Percentiles rank a stretch among this genome's conserved stretches.
Evolutionary conservation across 2,329 filamentous ascomycete species (phyloP).

Genomic region (Myriosclerotinia duriaeana): DNA sequence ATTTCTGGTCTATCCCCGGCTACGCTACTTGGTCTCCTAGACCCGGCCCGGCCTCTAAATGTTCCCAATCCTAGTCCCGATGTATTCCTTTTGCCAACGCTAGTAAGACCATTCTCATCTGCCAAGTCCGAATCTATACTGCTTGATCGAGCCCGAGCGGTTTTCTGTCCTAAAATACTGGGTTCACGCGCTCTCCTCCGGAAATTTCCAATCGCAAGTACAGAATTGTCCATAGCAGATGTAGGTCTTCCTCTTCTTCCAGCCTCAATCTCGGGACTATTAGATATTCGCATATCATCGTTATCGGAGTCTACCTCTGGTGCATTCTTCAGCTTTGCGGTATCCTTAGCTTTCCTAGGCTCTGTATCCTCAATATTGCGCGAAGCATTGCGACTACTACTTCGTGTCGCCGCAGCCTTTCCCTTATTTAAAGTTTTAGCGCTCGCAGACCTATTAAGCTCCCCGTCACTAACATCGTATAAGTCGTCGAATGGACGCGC

Average conservation of each 20-base stretch:
- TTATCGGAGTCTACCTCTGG: conserved; percentile 11
- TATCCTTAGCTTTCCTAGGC: neutral
- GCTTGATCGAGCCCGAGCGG: conserved; percentile 36
- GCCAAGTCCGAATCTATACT: conserved; percentile 39
- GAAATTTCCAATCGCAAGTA: conserved; percentile 54
- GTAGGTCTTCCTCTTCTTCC: conserved; percentile 35
- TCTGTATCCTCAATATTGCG: conserved; percentile 8
- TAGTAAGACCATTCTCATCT: conserved; percentile 35
- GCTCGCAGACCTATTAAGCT: conserved; percentile 24
- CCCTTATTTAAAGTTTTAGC: conserved; percentile 30
- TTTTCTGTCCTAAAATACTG: conserved; percentile 36
- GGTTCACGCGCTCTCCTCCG: conserved; percentile 55
- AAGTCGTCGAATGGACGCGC: conserved; percentile 34
- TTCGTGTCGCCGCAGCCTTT: conserved; percentile 25
- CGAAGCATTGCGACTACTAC: conserved; percentile 6
- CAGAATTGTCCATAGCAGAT: conserved; percentile 40
- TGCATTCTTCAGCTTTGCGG: conserved; percentile 9
- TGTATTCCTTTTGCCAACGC: conserved; percentile 35
- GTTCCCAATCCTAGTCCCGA: conserved; percentile 37
- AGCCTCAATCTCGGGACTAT: conserved; percentile 38
- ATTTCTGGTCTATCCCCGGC: conserved; percentile 33
- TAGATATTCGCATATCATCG: conserved; percentile 28
- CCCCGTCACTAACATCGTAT: conserved; percentile 40
- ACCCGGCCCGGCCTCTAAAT: conserved; percentile 35
- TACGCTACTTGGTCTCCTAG: conserved; percentile 34